Evolutionary conservation across 2,329 filamentous ascomycete genomes (phyloP).

Genomic region (Monosporascus sp.): DNA sequence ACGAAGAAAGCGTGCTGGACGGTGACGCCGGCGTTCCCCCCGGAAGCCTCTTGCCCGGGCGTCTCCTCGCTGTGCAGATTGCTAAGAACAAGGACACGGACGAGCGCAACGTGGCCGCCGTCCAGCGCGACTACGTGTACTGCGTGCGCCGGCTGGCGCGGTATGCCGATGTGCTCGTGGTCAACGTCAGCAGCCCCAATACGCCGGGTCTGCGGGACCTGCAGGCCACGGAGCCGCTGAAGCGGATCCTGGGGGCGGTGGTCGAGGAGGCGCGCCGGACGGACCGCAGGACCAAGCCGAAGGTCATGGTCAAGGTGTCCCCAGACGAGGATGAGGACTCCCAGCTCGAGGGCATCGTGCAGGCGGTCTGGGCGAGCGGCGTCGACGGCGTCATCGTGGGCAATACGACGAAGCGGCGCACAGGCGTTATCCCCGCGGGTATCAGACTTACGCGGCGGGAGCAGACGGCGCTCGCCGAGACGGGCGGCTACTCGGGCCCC

Average conservation of each 20-base stretch:
- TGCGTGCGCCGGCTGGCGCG: slow-evolving; percentile 77
- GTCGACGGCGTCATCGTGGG: slow-evolving; percentile 96
- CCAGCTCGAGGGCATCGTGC: slow-evolving; percentile 83
- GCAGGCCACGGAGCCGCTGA: slow-evolving; percentile 79
- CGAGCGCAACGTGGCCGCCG: slow-evolving; percentile 76
- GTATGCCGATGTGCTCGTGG: slow-evolving; percentile 94
- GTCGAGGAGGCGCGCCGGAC: slow-evolving; percentile 70
- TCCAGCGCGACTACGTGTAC: slow-evolving; percentile 79
- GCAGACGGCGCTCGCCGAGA: slow-evolving; percentile 63
- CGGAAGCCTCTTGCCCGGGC: slow-evolving; percentile 71
- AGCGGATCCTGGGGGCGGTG: slow-evolving; percentile 73
- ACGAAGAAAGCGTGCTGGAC: slow-evolving; percentile 69
- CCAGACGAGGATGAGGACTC: slow-evolving; percentile 86
- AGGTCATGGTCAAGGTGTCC: slow-evolving; percentile 96
- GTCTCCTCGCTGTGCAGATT: slow-evolving; percentile 83
- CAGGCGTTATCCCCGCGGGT: slow-evolving; percentile 63
- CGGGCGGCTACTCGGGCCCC: slow-evolving; percentile 87
- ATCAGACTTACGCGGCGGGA: slow-evolving; percentile 63
- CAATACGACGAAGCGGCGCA: slow-evolving; percentile 87
- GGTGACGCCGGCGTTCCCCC: slow-evolving; percentile 74
- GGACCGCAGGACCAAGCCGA: slow-evolving; percentile 66
- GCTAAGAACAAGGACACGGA: slow-evolving; percentile 96
- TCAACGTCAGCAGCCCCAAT: slow-evolving; percentile 96
- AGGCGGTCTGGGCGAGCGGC: slow-evolving; percentile 75
- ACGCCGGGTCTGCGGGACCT: slow-evolving; percentile 85